Evolutionary conservation across 306 rosid genomes (phyloP).

Genomic region (Cyamopsis tetragonoloba): DNA sequence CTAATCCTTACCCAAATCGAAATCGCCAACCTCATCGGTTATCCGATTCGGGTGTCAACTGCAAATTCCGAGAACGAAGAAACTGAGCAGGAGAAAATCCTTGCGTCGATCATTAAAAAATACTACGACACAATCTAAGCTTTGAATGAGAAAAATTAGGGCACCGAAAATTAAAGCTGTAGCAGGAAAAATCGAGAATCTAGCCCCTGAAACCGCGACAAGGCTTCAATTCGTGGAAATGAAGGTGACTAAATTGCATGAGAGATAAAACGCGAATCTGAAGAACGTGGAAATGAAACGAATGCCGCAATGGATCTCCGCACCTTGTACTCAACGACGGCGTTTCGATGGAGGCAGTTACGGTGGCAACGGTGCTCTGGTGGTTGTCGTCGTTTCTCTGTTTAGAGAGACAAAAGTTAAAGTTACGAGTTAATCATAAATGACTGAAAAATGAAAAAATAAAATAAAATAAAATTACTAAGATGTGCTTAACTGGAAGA

Average conservation of each 20-base stretch:
- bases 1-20: conserved; percentile 18
- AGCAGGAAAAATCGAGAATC: conserved; percentile 6
- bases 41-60: conserved; percentile 21
- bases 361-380: conserved; percentile 33
- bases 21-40: conserved; percentile 16
- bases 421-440: conserved; percentile 16
- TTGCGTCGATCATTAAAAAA: conserved; percentile 13
- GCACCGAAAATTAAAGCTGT: conserved; percentile 2
- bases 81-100: conserved; percentile 27
- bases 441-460: background rate
- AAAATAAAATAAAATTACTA: background rate
- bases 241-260: conserved; percentile 11
- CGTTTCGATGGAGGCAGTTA: conserved; percentile 28
- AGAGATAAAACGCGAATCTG: conserved; percentile 21
- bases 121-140: background rate
- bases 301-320: conserved; percentile 35
- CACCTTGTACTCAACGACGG: conserved; percentile 22
- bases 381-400: conserved; percentile 25
- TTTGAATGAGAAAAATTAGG: background rate
- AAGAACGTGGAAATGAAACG: conserved; percentile 8
- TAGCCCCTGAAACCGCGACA: conserved; percentile 15
- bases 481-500: conserved; percentile 23
- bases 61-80: conserved; percentile 15
- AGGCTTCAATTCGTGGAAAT: conserved; percentile 24
- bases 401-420: conserved; percentile 26